These are phyloP conservation scores for Ogataea wickerhamii DNA, from an alignment of 805 yeast genomes.

Conservation along the genomic window DNA sequence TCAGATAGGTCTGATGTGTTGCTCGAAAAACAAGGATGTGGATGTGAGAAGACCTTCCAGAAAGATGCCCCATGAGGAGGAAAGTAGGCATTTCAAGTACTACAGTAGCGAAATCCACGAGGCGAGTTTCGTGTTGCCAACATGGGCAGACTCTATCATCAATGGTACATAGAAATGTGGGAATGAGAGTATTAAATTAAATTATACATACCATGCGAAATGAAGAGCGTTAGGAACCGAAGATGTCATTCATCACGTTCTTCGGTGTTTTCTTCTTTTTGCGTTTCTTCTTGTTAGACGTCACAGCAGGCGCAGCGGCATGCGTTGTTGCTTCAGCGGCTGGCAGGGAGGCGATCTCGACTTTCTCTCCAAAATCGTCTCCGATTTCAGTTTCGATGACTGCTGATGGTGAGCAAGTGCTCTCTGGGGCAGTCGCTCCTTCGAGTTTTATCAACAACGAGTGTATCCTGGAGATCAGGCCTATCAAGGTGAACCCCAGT, in stretches of 20 bases:
- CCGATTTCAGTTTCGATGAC: slow-evolving; percentile 4
- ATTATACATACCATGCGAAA: neutral
- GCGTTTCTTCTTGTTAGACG: slow-evolving; percentile 20
- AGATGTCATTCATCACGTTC: slow-evolving; percentile 71
- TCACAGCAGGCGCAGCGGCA: slow-evolving; percentile 4
- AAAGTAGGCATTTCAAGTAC: slow-evolving; percentile 52
- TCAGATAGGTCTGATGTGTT: slow-evolving; percentile 74
- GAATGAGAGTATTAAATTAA: neutral
- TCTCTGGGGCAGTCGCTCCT: slow-evolving; percentile 4
- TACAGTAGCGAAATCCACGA: slow-evolving; percentile 64
- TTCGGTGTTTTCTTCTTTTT: slow-evolving; percentile 45
- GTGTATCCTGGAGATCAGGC: slow-evolving; percentile 46
- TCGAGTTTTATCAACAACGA: slow-evolving; percentile 20
- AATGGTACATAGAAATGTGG: slow-evolving; percentile 11
- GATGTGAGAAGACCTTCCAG: slow-evolving; percentile 53
- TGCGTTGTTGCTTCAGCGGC: slow-evolving; percentile 8
- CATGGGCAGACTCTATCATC: slow-evolving; percentile 54
- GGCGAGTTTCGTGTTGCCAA: slow-evolving; percentile 74
- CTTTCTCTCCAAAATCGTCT: slow-evolving; percentile 20
- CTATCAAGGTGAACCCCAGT: slow-evolving; percentile 68
- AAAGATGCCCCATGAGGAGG: slow-evolving; percentile 39
- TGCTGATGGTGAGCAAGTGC: neutral
- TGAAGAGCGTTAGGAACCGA: slow-evolving; percentile 42
- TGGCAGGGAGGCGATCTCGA: slow-evolving; percentile 4
- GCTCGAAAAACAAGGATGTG: slow-evolving; percentile 51